Evolutionary conservation across 345 rosid species (phyloP), one percentile per base, ranked within the genome.

Genomic region (Arabidopsis thaliana): DNA sequence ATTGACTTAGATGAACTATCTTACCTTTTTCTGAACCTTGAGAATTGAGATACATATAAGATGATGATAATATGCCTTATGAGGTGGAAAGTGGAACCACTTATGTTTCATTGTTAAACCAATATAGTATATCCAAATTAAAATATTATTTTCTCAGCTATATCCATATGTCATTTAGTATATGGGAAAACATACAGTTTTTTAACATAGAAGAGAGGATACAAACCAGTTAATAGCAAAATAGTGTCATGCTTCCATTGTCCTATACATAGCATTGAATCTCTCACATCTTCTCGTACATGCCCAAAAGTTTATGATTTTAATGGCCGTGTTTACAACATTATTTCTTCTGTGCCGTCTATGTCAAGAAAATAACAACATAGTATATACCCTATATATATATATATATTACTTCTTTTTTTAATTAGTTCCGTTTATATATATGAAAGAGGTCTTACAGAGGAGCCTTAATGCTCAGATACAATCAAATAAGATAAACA

Each of bases 231-330:
- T 69, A 42, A 42, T 56, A 42, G 51, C 24, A 40, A 28, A 25
- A 3, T 22, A 57, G 14, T 33, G 55, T 33, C 20, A 58, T 58
- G 56, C 10, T 49, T 65, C 57, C 45, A 48, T 8, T 65, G 70
- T 44, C 46, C 58, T 57, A 32, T 45, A 8, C 33, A 69, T 32
- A 33, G 57, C 65, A 70, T 58, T 70, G 46, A 70, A 70, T 45
- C 66, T 58, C 65, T 28, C 32, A 58, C 32, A 58, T 33, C 45
- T 58, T 70, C 66, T 70, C n/a, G 40, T 69, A 69, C 7, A 40
- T 55, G 63, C 41, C 52, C 53, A 25, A 2, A 23, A 36, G 2
- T 16, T 16, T 24, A 33, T 49, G 40, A 71, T 48, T 37, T 24
- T n/a, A 24, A 8, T 59, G 48, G 32, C 37, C 49, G 1, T 34